Conservation (phyloP, 805 yeast genomes). For the Ogataea trehalophila region DNA sequence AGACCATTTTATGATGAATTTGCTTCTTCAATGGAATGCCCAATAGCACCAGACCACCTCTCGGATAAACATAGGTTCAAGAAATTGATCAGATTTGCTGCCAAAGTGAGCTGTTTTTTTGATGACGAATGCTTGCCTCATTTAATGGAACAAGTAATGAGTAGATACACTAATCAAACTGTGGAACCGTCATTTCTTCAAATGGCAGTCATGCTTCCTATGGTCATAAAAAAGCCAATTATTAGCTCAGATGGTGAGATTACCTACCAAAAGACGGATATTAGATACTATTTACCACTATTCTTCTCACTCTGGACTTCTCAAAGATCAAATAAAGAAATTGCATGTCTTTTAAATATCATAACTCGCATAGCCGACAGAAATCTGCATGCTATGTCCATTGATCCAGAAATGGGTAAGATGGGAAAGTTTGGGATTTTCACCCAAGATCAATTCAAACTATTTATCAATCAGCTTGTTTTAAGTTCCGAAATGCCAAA, state of each 20-base stretch:
- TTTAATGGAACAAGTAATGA: conserved; percentile 46
- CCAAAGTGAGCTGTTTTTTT: conserved; percentile 52
- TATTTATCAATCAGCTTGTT: conserved; percentile 50
- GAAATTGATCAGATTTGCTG: conserved; percentile 47
- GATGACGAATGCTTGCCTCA: conserved; percentile 41
- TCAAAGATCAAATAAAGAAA: conserved; percentile 48
- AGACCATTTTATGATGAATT: conserved; percentile 36
- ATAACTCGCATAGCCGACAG: conserved; percentile 56
- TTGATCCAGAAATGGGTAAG: conserved; percentile 26
- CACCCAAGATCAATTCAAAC: conserved; percentile 54
- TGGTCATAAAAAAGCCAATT: conserved; percentile 27
- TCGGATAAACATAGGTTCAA: conserved; percentile 47
- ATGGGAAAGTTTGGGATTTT: conserved; percentile 60
- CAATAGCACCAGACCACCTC: conserved; percentile 44
- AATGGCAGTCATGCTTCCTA: conserved; percentile 51
- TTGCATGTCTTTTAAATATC: conserved; percentile 53
- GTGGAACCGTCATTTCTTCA: conserved; percentile 47
- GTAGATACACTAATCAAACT: conserved; percentile 50
- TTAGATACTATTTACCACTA: conserved; percentile 52
- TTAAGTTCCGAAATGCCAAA: conserved; percentile 21
- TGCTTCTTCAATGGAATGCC: conserved; percentile 36
- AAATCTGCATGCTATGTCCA: conserved; percentile 33
- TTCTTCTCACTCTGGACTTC: conserved; percentile 71
- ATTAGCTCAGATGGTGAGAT: conserved; percentile 11
- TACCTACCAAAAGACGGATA: conserved; percentile 23